Base-by-base conservation (phyloP, 192 early-diverging fungal species). In the Haplosporangium gracile region DNA sequence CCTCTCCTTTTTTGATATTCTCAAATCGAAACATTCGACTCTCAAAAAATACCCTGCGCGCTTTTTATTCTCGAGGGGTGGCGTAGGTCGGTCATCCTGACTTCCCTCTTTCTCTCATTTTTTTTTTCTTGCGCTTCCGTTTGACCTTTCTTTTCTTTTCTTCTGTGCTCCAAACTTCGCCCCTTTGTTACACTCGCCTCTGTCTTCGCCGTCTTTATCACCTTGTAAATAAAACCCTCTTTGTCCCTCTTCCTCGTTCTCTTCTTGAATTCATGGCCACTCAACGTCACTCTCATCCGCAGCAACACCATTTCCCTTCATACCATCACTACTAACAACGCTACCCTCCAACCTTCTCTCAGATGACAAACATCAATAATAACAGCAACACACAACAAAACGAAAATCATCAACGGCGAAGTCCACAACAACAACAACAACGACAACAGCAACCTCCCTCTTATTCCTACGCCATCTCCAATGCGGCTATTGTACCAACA, bases 391-490 rank as follows among this genome's bases (percentile, higher is more conserved):
- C 72, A 15, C 72, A 51, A 70, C 77, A 36, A 20, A 32, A 73
- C 26, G 5, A 51, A 38, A 49, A 75, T 18, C 53, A 75, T 26
- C 71, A 72, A 72, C 39, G 49, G 49, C 49, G n/a, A 29, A 22
- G 16, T 5, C 20, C 49, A 51, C 49, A 51, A 38, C 74, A 75
- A 51, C 51, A 74, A 49, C 70, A 72, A 38, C 74, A 75, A 51
- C 51, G 57, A 49, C 70, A 72, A 72, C 39, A 36, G 49, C 39
- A n/a, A 45, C 38, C 71, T 24, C 71, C 71, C 2, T 70, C 34
- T 4, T 40, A 70, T 20, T 38, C 69, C 7, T 70, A 70, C 39
- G 22, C 75, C 26, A 49, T 51, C 34, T 75, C 45, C 20, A 29
- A 20, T 75, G 32, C 51, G 32, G 51, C 51, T 0, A 34, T 40